Base-by-base conservation (phyloP, 108 stramenopile genomes). In the Nitzschia sp. region DNA sequence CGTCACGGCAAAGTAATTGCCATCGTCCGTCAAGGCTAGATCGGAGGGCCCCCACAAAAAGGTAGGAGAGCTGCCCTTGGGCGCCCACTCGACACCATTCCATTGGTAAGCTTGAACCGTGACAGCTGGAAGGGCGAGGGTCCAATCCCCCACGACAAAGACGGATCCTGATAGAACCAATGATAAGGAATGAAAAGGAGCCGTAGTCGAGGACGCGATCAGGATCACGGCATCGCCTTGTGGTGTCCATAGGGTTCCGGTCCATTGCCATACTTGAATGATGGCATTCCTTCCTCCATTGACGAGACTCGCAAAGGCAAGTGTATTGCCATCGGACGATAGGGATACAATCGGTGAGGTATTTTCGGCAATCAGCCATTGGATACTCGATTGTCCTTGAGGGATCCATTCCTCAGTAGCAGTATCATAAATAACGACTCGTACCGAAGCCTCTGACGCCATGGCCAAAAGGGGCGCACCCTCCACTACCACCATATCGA, bases 11-110 rank as follows among this genome's bases (percentile, higher is more conserved):
- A 69, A 27, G 3, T 21, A 17, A 31, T 16, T 45, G 4, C 68
- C 68, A 30, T 58, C 56, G 2, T 56, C 28, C 5, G 57, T 55
- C 33, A 69, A 35, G 19, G 68, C 56, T 3, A 58, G 28, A 2
- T 5, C 17, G 2, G 31, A n/a, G 4, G 68, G 68, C 38, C 68
- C 68, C 28, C 33, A 69, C 3, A 41, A 38, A 47, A 58, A 1
- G 17, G 27, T 16, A 3, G 35, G 21, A 15, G 53, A 23, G 1
- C 22, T 29, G 1, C 57, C 68, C 26, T 6, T 22, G 11, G 27
- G 45, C 23, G 2, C 13, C 57, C 68, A 58, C 8, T 45, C n/a
- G 9, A 6, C 22, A 3, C 3, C 41, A 25, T 36, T 38, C 53
- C 45, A 67, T 38, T 55, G 17, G 22, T 55, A 58, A 17, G 25